Evolutionary conservation across 139 green algal species (phyloP), one percentile per base, ranked within the genome.

Genomic region (Mesostigma viride): DNA sequence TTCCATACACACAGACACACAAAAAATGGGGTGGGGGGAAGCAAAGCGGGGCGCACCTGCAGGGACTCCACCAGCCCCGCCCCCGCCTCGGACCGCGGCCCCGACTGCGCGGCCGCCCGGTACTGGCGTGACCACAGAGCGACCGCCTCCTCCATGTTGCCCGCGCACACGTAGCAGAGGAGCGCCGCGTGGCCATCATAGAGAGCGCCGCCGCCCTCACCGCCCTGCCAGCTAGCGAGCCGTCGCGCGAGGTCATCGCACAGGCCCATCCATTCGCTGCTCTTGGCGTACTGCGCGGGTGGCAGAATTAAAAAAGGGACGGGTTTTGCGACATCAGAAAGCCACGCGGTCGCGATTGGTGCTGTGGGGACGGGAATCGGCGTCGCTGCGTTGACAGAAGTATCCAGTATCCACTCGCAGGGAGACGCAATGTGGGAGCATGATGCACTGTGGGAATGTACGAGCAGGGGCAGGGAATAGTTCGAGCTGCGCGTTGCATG

Each of bases 91-190:
- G 11, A 24, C 40, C 40, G 11, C 11, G 40, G 11, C 40, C 8
- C 40, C 40, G 8, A 24, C 26, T 62, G 8, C 26, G 22, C 5
- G 26, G 40, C 14, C 17, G 27, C 17, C 17, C 17, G 11, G 56
- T 64, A 6, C 3, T 22, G 40, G 31, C 22, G 30, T 58, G 71
- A 53, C 77, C 76, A 84, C 63, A 89, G 73, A 17, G 58, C 44
- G 44, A 97, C 87, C 0, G 87, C 88, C 6, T 80, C 47, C 32
- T 97, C 91, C 3, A 95, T 83, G 64, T 93, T 84, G 40, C 88
- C 90, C 1, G 86, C 84, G 61, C 83, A 93, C 30, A 97, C 84
- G 81, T 87, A 92, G 85, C 88, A 95, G 30, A 98, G 76, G 31
- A 77, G 88, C 32, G 93, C 90, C 3, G 88, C 83, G 69, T 97